Percentiles rank a stretch among this genome's conserved stretches.
Evolutionary conservation across 2,329 filamentous ascomycete genomes (phyloP).

Genomic region (Hypoxylon sp.): DNA sequence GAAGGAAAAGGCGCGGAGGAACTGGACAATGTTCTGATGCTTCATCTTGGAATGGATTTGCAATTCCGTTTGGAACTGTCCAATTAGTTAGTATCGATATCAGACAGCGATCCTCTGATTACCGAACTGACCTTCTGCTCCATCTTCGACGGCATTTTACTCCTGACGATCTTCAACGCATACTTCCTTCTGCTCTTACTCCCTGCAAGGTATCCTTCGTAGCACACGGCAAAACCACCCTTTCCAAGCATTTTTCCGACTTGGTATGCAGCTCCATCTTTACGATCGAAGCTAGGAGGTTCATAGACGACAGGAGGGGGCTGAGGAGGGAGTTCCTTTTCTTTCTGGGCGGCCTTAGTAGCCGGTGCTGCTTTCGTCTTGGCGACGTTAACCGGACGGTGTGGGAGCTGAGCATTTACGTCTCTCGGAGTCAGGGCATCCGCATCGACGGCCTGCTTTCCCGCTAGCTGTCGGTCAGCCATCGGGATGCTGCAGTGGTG

Average conservation of each 20-base stretch:
- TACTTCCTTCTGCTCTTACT: slow-evolving; percentile 74
- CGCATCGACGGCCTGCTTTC: slow-evolving; percentile 68
- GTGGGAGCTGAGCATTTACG: slow-evolving; percentile 71
- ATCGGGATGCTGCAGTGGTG: slow-evolving; percentile 53
- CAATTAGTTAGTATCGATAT: slow-evolving; percentile 28
- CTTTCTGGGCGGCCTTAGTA: slow-evolving; percentile 59
- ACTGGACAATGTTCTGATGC: slow-evolving; percentile 95
- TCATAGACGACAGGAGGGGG: slow-evolving; percentile 73
- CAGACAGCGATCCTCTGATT: background rate
- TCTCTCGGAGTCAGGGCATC: slow-evolving; percentile 76
- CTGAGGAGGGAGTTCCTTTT: slow-evolving; percentile 77
- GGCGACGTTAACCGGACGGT: slow-evolving; percentile 56
- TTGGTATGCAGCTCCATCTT: slow-evolving; percentile 79
- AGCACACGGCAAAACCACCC: slow-evolving; percentile 87
- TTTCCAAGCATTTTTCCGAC: slow-evolving; percentile 82
- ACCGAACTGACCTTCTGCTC: slow-evolving; percentile 78
- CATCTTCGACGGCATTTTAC: slow-evolving; percentile 85
- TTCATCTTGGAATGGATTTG: slow-evolving; percentile 99
- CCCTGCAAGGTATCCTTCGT: slow-evolving; percentile 74
- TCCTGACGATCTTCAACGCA: slow-evolving; percentile 87
- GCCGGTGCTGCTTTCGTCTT: slow-evolving; percentile 66
- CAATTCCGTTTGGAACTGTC: slow-evolving; percentile 82
- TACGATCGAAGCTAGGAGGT: slow-evolving; percentile 77
- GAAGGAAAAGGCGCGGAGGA: slow-evolving; percentile 93
- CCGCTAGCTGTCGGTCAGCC: slow-evolving; percentile 64